Base-by-base conservation (phyloP, 257 asterid genomes). In the Salvia rosmarinus region DNA sequence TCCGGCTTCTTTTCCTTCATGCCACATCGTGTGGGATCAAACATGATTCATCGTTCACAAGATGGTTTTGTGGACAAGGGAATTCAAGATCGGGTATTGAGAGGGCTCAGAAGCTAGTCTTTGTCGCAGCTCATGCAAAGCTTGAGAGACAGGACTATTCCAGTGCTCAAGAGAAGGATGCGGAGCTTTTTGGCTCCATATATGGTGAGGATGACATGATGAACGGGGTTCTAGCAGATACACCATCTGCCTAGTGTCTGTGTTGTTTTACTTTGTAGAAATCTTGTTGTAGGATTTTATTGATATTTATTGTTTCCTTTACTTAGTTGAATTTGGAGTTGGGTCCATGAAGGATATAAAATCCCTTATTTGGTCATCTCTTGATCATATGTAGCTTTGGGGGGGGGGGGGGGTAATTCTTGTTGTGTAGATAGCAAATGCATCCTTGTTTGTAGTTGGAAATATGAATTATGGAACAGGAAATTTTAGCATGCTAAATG, bases 1-100 rank as follows among this genome's bases (percentile, higher is more conserved):
- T 80, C 52, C 86, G 97, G 90, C 90, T 91, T 75, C 91, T 91
- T 66, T 91, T 91, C 80, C 96, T 91, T 52, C 96, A 85, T 16
- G 97, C 96, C 14, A 91, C 96, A 32, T 80, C 96, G 0, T 73
- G 83, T 59, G 93, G 88, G 64, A 63, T 87, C 20, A 89, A 89
- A 75, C 79, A 77, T 21, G 85, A 87, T 67, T 74, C 80, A 85
- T 78, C 93, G 46, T 72, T 82, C 56, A 73, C 83, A 60, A 86
- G 84, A 78, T 80, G 84, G 85, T 78, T 82, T 60, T 68, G 81
- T 57, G 82, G 70, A 19, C 87, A 82, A 77, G 85, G 83, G 8
- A 81, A 70, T 19, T 74, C 95, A 0, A 72, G 82, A 71, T 68
- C 60, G 10, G 89, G 88, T 56, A 39, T 82, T 75, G 96, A 89